Conservation (phyloP, 805 yeast species). For the Lachancea cidri region DNA sequence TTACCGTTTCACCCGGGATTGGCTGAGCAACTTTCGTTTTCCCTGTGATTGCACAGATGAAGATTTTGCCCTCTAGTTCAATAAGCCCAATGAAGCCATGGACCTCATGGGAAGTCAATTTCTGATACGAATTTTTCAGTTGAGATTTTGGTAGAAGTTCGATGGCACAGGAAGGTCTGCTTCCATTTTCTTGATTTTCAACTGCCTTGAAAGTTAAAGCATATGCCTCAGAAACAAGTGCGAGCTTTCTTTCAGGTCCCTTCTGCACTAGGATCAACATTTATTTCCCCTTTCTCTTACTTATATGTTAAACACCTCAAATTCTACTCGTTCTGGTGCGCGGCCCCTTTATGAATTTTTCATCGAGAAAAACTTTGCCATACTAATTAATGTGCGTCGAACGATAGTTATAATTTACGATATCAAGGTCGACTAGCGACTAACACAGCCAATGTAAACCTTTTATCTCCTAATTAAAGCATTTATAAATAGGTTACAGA, state of each 20-base stretch:
- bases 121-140: constrained; percentile 37
- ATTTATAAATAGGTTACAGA: background rate
- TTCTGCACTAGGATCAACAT: constrained; percentile 25
- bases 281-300: background rate
- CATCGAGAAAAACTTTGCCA: background rate
- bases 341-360: background rate
- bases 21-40: constrained; percentile 79
- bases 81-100: constrained; percentile 80
- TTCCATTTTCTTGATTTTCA: constrained; percentile 23
- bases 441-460: background rate
- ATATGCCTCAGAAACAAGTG: constrained; percentile 34
- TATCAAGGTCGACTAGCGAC: background rate
- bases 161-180: constrained; percentile 40
- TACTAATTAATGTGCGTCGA: background rate
- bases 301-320: background rate
- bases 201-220: constrained; percentile 45
- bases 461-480: background rate
- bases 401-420: background rate
- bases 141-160: constrained; percentile 41
- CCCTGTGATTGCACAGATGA: constrained; percentile 74
- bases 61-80: constrained; percentile 59
- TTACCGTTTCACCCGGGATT: constrained; percentile 69
- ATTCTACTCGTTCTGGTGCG: background rate
- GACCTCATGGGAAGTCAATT: constrained; percentile 41
- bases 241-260: constrained; percentile 24